These are phyloP conservation scores for Davidsoniella eucalypti DNA, from an alignment of 2,329 filamentous ascomycete species.

Conservation along the genomic window DNA sequence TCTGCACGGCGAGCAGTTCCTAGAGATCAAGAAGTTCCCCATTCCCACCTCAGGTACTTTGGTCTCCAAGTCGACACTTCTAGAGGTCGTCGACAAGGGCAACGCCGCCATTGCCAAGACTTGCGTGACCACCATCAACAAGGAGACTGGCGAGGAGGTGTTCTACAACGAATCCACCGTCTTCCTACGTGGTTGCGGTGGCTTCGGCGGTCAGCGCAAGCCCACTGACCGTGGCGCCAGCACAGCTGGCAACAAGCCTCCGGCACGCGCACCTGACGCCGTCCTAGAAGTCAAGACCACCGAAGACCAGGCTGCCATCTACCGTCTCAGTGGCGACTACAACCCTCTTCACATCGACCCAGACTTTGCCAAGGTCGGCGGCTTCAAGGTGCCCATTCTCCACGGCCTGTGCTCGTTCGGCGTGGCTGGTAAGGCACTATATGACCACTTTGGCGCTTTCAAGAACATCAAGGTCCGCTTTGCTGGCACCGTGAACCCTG, in stretches of 20 bases:
- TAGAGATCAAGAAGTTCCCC: conserved; percentile 83
- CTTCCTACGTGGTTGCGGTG: conserved; percentile 80
- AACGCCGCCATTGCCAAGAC: conserved; percentile 69
- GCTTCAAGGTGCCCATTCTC: conserved; percentile 85
- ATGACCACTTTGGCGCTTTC: conserved; percentile 65
- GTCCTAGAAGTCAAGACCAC: conserved; percentile 75
- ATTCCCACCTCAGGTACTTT: conserved; percentile 73
- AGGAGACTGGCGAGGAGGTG: conserved; percentile 69
- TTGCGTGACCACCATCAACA: conserved; percentile 69
- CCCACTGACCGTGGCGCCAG: conserved; percentile 61
- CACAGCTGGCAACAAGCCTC: conserved; percentile 64
- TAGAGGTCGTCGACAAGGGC: conserved; percentile 95
- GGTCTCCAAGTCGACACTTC: conserved; percentile 58
- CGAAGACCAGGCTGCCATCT: conserved; percentile 83
- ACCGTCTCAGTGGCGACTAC: conserved; percentile 83
- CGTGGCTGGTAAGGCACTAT: conserved; percentile 77
- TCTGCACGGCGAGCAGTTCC: conserved; percentile 94
- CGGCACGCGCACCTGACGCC: conserved; percentile 59
- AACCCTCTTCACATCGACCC: conserved; percentile 97
- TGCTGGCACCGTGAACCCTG: conserved; percentile 68
- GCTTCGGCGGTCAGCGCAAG: conserved; percentile 74
- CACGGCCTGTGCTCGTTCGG: conserved; percentile 96
- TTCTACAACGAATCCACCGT: conserved; percentile 96
- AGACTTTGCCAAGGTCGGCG: conserved; percentile 81
- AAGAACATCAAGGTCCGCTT: conserved; percentile 91